Evolutionary conservation across 805 yeast genomes (phyloP), one percentile per base, ranked within the genome.

Genomic region (Pachysolen tannophilus): DNA sequence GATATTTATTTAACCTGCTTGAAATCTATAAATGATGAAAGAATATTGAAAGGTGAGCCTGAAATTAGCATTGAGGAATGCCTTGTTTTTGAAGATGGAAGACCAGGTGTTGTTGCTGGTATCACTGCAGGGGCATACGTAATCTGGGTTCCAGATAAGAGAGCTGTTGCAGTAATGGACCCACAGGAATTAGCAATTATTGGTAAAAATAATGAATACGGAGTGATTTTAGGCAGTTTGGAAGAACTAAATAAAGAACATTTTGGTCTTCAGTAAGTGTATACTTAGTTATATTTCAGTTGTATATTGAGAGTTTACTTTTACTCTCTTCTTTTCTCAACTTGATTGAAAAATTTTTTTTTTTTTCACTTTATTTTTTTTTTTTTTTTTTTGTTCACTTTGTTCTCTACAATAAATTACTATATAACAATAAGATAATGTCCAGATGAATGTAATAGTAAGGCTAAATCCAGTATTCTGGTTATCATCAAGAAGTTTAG

Each of bases 61-160:
- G 60, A 60, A 24, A 81, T 90, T 40, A 49, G 54, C 36, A 82
- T 90, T 4, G 77, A 75, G 21, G 95, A 92, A 49, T 83, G 94
- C 48, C 56, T 92, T 21, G 82, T 92, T 2, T 92, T 92, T 56
- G 98, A 92, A 63, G 99, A 92, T 58, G 97, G 96, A 3, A 65
- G 87, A 29, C 88, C 95, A 1, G 99, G 99, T 3, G 90, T 90
- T 16, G 51, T 63, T 13, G 80, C 95, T 3, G 98, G 95, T 10
- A 71, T 69, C 37, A 78, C 82, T 13, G 86, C 95, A 24, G 88
- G 87, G 8, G 82, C 85, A 10, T 69, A 67, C 36, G 95, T 90
- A n/a, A 70, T 90, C 32, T 92, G 97, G 98, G 82, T 88, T 10
- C 97, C 98, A 8, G 90, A 90, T 56, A 67, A 69, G 18, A 74